Conservation (phyloP, 1,139 yeast species). For the Nakaseomyces glabratus region DNA sequence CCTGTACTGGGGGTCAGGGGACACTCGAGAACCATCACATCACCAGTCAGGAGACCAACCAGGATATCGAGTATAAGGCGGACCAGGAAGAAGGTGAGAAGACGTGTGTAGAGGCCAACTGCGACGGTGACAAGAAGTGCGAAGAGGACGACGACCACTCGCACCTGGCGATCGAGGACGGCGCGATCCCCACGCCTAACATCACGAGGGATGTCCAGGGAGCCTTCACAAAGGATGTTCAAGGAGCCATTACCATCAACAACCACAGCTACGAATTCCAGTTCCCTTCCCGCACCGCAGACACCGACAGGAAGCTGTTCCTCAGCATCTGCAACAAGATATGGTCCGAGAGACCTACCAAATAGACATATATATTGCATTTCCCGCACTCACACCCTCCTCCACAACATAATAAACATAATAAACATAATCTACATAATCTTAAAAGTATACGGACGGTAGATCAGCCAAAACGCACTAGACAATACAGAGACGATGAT, state of each 20-base stretch:
- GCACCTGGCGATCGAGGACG: conserved; percentile 9
- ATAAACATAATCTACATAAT: too few species aligned
- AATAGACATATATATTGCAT: too few species aligned
- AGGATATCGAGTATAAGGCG: conserved; percentile 7
- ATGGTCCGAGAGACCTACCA: conserved; percentile 28
- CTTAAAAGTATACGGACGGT: too few species aligned
- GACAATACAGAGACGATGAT: too few species aligned
- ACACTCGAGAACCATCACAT: too few species aligned
- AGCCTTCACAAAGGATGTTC: conserved; percentile 6
- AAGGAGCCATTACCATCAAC: conserved; percentile 12
- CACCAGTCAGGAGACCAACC: conserved; percentile 2
- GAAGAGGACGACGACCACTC: conserved; percentile 11
- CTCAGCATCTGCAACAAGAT: conserved; percentile 31
- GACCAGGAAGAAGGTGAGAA: conserved; percentile 10
- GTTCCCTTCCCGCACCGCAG: conserved; percentile 16
- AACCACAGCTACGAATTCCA: conserved; percentile 26
- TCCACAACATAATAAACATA: too few species aligned
- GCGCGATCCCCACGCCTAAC: conserved; percentile 10
- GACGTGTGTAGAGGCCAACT: conserved; percentile 10
- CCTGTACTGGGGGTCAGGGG: conserved; percentile 1
- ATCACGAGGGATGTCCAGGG: conserved; percentile 9
- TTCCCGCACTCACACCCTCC: too few species aligned
- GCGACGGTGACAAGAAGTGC: conserved; percentile 7
- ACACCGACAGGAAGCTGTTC: conserved; percentile 28
- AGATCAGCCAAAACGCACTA: too few species aligned